phyloP scores from a whole-genome alignment of 495 filamentous ascomycete genomes.

The Echria macrotheca region DNA sequence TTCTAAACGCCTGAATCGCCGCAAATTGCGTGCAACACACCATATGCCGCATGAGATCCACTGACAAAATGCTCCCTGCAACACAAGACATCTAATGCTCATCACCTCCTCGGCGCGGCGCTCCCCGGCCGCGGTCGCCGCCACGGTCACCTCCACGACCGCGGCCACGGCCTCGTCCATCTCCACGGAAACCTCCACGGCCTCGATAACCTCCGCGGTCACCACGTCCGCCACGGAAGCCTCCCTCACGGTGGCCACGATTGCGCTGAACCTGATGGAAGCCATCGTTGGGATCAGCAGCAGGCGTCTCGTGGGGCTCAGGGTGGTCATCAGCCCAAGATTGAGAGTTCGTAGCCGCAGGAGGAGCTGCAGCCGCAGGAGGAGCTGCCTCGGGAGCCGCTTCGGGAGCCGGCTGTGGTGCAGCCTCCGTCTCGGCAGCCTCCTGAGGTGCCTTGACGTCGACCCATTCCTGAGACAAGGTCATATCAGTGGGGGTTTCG shows the following conservation, averaged over 20 bases:
- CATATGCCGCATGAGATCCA: too few species aligned
- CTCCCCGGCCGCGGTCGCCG: too few species aligned
- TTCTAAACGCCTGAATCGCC: too few species aligned
- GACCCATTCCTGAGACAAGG: slow-evolving; percentile 67
- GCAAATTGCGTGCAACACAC: too few species aligned
- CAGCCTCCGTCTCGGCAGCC: slow-evolving; percentile 67
- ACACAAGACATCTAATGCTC: too few species aligned
- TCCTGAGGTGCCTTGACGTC: slow-evolving; percentile 62
- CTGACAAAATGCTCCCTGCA: too few species aligned
- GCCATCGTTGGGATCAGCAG: slow-evolving; percentile 47
- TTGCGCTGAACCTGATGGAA: slow-evolving; percentile 67
- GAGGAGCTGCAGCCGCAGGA: too few species aligned
- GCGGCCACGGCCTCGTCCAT: slow-evolving; percentile 38
- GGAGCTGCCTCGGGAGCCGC: slow-evolving; percentile 44
- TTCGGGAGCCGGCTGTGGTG: slow-evolving; percentile 47
- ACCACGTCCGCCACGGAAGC: slow-evolving; percentile 51
- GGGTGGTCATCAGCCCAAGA: slow-evolving; percentile 68
- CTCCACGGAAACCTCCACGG: slow-evolving; percentile 45
- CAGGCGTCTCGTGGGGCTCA: slow-evolving; percentile 38
- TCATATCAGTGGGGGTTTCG: slow-evolving; percentile 46
- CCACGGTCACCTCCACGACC: slow-evolving; percentile 25
- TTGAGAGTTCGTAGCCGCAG: slow-evolving; percentile 34
- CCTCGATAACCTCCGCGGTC: slow-evolving; percentile 45
- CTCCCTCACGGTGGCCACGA: slow-evolving; percentile 51
- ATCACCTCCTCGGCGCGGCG: too few species aligned